phyloP scores from a whole-genome alignment of 176 grass and related monocot species.

The Carex pumila region DNA sequence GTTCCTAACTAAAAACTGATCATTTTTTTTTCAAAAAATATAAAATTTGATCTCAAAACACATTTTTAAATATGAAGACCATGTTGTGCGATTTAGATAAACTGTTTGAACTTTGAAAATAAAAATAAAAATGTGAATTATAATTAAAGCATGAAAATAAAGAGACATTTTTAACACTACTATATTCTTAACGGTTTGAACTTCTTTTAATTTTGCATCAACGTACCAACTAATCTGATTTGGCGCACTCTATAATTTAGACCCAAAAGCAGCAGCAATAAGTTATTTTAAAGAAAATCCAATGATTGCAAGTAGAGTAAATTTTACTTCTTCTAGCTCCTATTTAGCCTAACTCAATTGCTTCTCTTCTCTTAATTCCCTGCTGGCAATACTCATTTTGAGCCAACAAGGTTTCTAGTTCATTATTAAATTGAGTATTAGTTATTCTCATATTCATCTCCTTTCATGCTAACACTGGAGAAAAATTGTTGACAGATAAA shows the following conservation, averaged over 20 bases:
- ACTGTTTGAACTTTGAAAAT: no score
- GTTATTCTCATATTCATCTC: neutral
- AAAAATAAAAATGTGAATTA: no score
- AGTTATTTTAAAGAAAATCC: neutral
- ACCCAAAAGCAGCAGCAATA: neutral
- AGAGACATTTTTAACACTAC: no score
- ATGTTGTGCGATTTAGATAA: no score
- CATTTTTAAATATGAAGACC: no score
- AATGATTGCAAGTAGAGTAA: neutral
- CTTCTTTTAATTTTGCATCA: no score
- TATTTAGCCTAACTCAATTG: constrained; percentile 4
- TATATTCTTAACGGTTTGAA: no score
- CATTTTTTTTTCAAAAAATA: no score
- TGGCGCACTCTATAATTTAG: neutral
- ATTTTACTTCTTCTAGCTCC: neutral
- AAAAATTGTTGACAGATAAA: neutral
- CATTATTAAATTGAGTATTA: neutral
- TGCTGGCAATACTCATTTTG: neutral
- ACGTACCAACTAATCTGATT: no score
- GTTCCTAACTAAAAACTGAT: no score
- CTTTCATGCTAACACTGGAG: neutral
- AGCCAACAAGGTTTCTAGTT: neutral
- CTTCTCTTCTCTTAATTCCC: neutral
- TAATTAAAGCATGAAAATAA: no score
- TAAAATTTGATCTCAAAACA: no score